Percentiles rank a stretch among this genome's conserved stretches.
Conservation (phyloP, 805 yeast species). For the Tetrapisispora nanseiensis region DNA sequence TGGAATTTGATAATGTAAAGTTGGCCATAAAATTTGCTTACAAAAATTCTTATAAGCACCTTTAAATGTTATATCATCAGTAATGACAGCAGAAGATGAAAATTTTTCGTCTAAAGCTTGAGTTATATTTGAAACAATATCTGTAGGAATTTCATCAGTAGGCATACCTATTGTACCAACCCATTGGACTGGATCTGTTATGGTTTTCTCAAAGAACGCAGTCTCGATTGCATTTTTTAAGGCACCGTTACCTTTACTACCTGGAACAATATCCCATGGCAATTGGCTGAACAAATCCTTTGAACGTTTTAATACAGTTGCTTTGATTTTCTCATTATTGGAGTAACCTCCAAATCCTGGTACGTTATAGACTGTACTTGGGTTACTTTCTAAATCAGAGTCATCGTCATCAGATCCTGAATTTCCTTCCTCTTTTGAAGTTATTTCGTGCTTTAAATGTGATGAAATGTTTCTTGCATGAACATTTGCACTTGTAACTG, state of each 20-base stretch:
- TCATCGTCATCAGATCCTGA: slow-evolving; percentile 7
- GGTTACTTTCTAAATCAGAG: slow-evolving; percentile 19
- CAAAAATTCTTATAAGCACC: slow-evolving; percentile 90
- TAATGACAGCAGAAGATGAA: slow-evolving; percentile 54
- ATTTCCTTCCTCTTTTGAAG: background rate
- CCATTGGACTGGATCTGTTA: slow-evolving; percentile 45
- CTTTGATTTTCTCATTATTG: slow-evolving; percentile 41
- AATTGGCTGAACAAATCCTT: slow-evolving; percentile 37
- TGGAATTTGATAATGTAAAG: slow-evolving; percentile 86
- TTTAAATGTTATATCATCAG: slow-evolving; percentile 70
- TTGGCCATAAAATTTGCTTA: slow-evolving; percentile 94
- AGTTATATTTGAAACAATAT: slow-evolving; percentile 46
- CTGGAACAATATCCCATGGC: slow-evolving; percentile 67
- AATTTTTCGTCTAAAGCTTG: slow-evolving; percentile 38
- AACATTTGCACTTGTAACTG: background rate
- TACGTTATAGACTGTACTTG: slow-evolving; percentile 19
- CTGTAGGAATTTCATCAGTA: slow-evolving; percentile 62
- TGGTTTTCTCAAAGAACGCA: slow-evolving; percentile 37
- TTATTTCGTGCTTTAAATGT: slow-evolving; percentile 6
- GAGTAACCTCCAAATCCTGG: slow-evolving; percentile 68
- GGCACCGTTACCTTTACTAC: slow-evolving; percentile 77
- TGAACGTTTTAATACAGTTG: slow-evolving; percentile 29
- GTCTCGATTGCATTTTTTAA: slow-evolving; percentile 71
- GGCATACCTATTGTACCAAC: slow-evolving; percentile 92
- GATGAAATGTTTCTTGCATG: slow-evolving; percentile 9